Base-by-base conservation (phyloP, 495 filamentous ascomycete species). In the Penicillium herquei region DNA sequence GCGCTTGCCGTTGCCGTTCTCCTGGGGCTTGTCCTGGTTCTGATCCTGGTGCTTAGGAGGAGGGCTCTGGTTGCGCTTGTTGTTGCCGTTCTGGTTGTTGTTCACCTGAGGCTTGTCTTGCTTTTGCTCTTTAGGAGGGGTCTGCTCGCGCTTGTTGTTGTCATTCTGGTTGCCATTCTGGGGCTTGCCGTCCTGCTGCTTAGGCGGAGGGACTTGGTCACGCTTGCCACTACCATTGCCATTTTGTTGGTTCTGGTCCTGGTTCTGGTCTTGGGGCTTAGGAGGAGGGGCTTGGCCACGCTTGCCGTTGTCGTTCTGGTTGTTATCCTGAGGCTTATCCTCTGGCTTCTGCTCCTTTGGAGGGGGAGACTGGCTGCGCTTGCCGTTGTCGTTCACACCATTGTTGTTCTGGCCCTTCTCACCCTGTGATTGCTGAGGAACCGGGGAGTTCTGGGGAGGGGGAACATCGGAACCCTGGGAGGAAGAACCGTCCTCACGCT, bases 291-390 rank as follows among this genome's bases (percentile, higher is more conserved):
- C 7, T 10, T 52, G n/a, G 7, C 34, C 50, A 1, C 50, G 56
- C 56, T 58, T 54, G 30, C 35, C 35, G 13, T 52, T 43, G 0
- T 42, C 42, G 34, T 47, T 33, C n/a, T n/a, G n/a, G n/a, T n/a
- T n/a, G n/a, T n/a, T n/a, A n/a, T n/a, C 21, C 21, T 26, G 21
- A 26, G 21, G 21, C 21, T 40, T 51, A 9, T 39, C 48, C 7
- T 39, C n/a, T n/a, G n/a, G 9, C 17, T 44, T 8, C 12, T 9
- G 16, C 2, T 44, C 42, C 42, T 44, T 44, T 11, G 42, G 42
- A 12, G 42, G n/a, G n/a, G n/a, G n/a, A n/a, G n/a, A n/a, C n/a
- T n/a, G n/a, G n/a, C n/a, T n/a, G n/a, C n/a, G n/a, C n/a, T 26
- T 26, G 21, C 21, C 21, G 21, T 26, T 26, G 21, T 26, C 21